Conservation (phyloP, 352 stramenopile species). For the Globisporangium iwayamae region DNA sequence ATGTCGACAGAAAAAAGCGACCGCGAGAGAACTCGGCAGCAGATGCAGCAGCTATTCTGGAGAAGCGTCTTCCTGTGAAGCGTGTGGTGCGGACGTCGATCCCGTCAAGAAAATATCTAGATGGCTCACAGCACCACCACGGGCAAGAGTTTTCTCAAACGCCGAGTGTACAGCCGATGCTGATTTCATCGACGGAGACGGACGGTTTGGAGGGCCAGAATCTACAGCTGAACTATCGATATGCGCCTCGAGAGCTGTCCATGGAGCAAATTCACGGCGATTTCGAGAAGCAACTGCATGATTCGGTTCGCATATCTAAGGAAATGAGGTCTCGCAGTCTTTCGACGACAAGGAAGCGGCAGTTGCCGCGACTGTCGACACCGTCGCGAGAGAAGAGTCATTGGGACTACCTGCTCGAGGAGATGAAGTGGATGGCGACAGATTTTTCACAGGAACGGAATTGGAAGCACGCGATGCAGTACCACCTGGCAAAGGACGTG, state of each 20-base stretch:
- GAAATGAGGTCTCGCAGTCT: constrained; percentile 37
- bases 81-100: constrained; percentile 35
- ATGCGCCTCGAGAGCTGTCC: constrained; percentile 19
- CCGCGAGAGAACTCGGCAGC: constrained; percentile 8
- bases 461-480: constrained; percentile 88
- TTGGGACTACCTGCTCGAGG: constrained; percentile 93
- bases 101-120: constrained; percentile 48
- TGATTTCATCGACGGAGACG: neutral
- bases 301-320: constrained; percentile 40
- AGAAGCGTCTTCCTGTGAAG: constrained; percentile 13
- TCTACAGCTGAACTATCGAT: neutral
- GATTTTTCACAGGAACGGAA: constrained; percentile 97
- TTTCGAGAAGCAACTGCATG: constrained; percentile 51
- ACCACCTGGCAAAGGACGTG: constrained; percentile 56
- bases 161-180: neutral
- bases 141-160: constrained; percentile 21
- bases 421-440: constrained; percentile 96
- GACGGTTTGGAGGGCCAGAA: neutral
- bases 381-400: constrained; percentile 67
- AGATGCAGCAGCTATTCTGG: constrained; percentile 8
- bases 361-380: constrained; percentile 57
- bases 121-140: constrained; percentile 26
- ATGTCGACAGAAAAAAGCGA: constrained; percentile 19
- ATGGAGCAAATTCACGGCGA: constrained; percentile 15
- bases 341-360: constrained; percentile 56